Percentiles rank a stretch among this genome's conserved stretches.
Evolutionary conservation across 352 stramenopile species (phyloP).

Genomic region (Pythium utonaiense): DNA sequence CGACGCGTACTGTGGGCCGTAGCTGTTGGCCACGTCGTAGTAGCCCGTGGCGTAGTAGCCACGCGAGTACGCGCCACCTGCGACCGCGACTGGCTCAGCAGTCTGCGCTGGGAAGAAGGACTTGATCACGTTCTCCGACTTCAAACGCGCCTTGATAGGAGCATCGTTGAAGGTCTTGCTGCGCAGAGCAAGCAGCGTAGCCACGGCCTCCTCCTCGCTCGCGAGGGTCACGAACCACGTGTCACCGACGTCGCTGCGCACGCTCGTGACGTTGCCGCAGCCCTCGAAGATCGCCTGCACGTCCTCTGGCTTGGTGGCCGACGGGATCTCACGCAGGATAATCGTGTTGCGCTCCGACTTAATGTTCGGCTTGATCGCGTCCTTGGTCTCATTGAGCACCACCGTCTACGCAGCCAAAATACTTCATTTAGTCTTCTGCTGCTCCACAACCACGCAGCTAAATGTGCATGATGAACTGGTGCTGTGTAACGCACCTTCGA

Average conservation of each 20-base stretch:
- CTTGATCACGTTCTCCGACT: slow-evolving; percentile 91
- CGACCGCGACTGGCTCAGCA: slow-evolving; percentile 38
- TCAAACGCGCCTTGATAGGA: slow-evolving; percentile 89
- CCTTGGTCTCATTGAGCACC: slow-evolving; percentile 65
- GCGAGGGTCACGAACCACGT: slow-evolving; percentile 92
- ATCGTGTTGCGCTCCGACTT: slow-evolving; percentile 92
- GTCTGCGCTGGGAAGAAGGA: slow-evolving; percentile 86
- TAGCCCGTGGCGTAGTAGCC: slow-evolving; percentile 68
- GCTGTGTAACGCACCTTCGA: slow-evolving; percentile 43
- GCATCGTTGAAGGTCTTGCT: slow-evolving; percentile 89
- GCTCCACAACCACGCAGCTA: neutral
- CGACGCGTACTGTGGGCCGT: slow-evolving; percentile 55
- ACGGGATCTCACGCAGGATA: slow-evolving; percentile 91
- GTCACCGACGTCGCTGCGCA: slow-evolving; percentile 91
- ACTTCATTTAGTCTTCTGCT: neutral
- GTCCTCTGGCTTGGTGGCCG: slow-evolving; percentile 75
- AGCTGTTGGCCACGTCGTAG: slow-evolving; percentile 61
- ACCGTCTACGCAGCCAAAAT: slow-evolving; percentile 40
- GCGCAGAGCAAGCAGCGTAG: slow-evolving; percentile 80
- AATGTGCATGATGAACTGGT: neutral
- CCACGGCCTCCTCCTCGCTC: slow-evolving; percentile 84
- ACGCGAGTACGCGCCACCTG: slow-evolving; percentile 33
- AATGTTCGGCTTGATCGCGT: slow-evolving; percentile 91
- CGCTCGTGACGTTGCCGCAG: slow-evolving; percentile 67
- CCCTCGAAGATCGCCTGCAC: slow-evolving; percentile 86